Percentiles rank a stretch among this genome's conserved stretches.
Evolutionary conservation across 2,329 filamentous ascomycete species (phyloP).

Genomic region (Lachnellula cervina): DNA sequence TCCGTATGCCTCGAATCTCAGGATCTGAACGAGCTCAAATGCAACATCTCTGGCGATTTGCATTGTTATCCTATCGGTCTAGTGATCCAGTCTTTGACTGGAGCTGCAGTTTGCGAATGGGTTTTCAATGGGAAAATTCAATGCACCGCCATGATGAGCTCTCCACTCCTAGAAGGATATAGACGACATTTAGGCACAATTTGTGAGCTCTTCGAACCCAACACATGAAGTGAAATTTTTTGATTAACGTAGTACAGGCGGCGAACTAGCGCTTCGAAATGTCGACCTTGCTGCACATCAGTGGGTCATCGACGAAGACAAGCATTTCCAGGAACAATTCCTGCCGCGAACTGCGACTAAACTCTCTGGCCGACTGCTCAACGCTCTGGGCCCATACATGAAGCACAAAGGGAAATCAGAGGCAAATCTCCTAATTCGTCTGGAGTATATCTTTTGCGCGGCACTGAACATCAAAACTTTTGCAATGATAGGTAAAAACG

Average conservation of each 20-base stretch:
- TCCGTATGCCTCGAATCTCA: too few species aligned
- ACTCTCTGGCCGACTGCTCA: background rate
- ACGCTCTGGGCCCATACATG: background rate
- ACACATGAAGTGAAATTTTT: background rate
- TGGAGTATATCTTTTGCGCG: background rate
- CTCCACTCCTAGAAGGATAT: conserved; percentile 1
- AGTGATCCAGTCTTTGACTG: conserved; percentile 1
- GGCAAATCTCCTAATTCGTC: background rate
- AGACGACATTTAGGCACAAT: background rate
- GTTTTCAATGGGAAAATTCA: conserved; percentile 1
- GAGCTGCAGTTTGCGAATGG: conserved; percentile 4
- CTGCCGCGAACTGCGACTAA: conserved; percentile 1
- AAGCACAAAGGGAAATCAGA: background rate
- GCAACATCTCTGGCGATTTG: background rate
- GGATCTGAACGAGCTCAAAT: too few species aligned
- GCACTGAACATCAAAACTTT: conserved; percentile 2
- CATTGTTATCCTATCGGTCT: background rate
- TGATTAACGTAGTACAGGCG: background rate
- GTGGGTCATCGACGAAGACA: background rate
- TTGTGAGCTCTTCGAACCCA: background rate
- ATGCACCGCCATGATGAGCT: conserved; percentile 1
- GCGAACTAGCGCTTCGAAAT: background rate
- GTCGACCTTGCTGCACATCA: conserved; percentile 4
- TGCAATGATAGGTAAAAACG: conserved; percentile 1
- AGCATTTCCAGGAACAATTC: conserved; percentile 2